Base-by-base conservation (phyloP, 495 filamentous ascomycete genomes). In the Diplogelasinospora grovesii region DNA sequence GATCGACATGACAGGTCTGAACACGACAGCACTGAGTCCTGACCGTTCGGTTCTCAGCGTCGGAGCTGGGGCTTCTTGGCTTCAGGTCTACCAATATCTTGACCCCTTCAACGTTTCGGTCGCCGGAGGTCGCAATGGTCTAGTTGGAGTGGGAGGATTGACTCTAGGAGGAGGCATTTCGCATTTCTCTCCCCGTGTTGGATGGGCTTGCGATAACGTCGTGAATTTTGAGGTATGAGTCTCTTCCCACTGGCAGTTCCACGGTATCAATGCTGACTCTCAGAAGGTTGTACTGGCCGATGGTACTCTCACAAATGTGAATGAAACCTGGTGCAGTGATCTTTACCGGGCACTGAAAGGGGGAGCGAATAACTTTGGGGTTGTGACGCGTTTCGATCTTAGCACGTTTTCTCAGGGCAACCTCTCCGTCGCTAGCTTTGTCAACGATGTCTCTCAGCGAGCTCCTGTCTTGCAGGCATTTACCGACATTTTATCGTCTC, bases 251-350 rank as follows among this genome's bases (percentile, higher is more conserved):
- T 31, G 49, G 68, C 43, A 65, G 63, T 4, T 50, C 52, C 0
- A 46, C 70, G 27, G 48, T 68, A 10, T 29, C 4, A 13, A 23
- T 41, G 11, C 21, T 38, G 22, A 55, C 19, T 71, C 58, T 47
- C 41, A 49, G 33, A 46, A n/a, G n/a, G 71, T 83, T 6, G 79
- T 83, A 4, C 67, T 84, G 7, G 73, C 73, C 7, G 69, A 80
- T 44, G 73, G 72, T 7, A 64, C 50, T 24, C 52, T 76, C 27
- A 59, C 71, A 10, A 56, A 59, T 1, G 65, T 64, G 5, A 71
- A 74, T 4, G 48, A 57, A 1, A 58, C 25, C 4, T 31, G 39
- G 8, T 35, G 74, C 46, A 13, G 59, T 2, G 75, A 78, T 46
- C 61, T 79, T 2, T 74, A 58, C 54, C 66, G 64, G 55, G 75